Base-by-base conservation (phyloP, 2,329 filamentous ascomycete species). In the Alternaria panax region DNA sequence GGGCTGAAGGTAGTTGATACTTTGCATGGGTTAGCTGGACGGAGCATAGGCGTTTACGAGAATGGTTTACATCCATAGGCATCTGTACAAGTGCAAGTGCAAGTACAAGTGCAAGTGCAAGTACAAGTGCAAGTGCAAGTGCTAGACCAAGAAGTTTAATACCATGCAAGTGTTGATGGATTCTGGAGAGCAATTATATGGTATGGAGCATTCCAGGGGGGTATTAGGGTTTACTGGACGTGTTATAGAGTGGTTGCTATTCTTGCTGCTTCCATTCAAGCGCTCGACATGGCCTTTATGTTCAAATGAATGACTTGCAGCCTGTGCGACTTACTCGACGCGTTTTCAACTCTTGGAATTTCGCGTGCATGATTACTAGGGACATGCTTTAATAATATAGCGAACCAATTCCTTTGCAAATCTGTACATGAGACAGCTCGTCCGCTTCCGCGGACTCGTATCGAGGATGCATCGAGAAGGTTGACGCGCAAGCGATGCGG, bases 11-110 rank as follows among this genome's bases (percentile, higher is more conserved):
- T 43, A 22, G 45, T 48, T 58, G 24, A 46, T 42, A 45, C 40
- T 53, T 50, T 45, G 55, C 55, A 58, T 58, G 51, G 51, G 18
- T 53, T 48, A 61, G 58, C 58, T 46, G 14, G 45, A 36, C 20
- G 57, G 61, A 36, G 54, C 32, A 47, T 18, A 7, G 51, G 61
- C 54, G 55, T 56, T 34, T 41, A 51, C 2, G 32, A 51, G 22
- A 40, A n/a, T 7, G 48, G 34, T 25, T 34, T 20, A 48, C 45
- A 48, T 48, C 20, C 30, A 48, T n/a, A 28, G 16, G 25, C 45
- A 48, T 34, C 14, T n/a, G 32, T 48, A 20, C 45, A 25, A 27
- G 42, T 28, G 30, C 12, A 34, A 34, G 5, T 30, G 5, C 8
- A 9, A 30, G 8, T 6, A 30, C 28, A 9, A 30, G 8, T 30